Conservation (phyloP, 345 rosid species). For the Limnanthes douglasii region DNA sequence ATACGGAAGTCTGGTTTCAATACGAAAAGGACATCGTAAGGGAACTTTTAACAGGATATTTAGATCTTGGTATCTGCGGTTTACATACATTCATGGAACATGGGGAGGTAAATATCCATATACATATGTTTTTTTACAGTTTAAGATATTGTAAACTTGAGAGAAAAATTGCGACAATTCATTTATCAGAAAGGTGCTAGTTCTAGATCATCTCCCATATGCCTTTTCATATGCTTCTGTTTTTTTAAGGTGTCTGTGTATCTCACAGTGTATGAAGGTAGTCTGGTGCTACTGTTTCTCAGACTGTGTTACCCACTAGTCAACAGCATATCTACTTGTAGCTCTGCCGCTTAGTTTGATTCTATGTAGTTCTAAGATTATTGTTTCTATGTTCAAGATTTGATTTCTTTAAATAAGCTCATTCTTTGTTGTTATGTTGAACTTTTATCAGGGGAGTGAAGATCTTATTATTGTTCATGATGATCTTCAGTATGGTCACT, state of each 20-base stretch:
- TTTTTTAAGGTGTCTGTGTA: no score
- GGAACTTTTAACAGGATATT: slow-evolving; percentile 78
- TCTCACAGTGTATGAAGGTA: no score
- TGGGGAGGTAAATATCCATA: slow-evolving; percentile 42
- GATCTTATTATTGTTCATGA: slow-evolving; percentile 82
- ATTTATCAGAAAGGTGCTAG: background rate
- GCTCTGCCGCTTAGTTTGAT: background rate
- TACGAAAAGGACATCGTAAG: slow-evolving; percentile 86
- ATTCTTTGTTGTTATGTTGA: background rate
- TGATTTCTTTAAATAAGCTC: background rate
- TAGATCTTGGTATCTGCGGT: slow-evolving; percentile 90
- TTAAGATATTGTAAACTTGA: background rate
- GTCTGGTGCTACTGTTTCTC: no score
- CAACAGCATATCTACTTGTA: no score
- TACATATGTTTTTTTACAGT: background rate
- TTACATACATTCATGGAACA: slow-evolving; percentile 71
- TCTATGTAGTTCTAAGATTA: background rate
- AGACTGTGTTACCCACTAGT: no score
- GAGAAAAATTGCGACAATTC: slow-evolving; percentile 1
- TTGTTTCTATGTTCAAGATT: background rate
- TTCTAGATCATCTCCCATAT: background rate
- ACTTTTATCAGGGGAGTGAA: slow-evolving; percentile 49
- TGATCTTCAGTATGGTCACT: slow-evolving; percentile 83
- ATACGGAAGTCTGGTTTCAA: slow-evolving; percentile 93
- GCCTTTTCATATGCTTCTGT: slow-evolving; percentile 3